A percentile compares a stretch with the other conserved stretches of the same genome.
phyloP scores from a whole-genome alignment of 768 basidiomycete genomes.

The Rhodotorula sphaerocarpa region DNA sequence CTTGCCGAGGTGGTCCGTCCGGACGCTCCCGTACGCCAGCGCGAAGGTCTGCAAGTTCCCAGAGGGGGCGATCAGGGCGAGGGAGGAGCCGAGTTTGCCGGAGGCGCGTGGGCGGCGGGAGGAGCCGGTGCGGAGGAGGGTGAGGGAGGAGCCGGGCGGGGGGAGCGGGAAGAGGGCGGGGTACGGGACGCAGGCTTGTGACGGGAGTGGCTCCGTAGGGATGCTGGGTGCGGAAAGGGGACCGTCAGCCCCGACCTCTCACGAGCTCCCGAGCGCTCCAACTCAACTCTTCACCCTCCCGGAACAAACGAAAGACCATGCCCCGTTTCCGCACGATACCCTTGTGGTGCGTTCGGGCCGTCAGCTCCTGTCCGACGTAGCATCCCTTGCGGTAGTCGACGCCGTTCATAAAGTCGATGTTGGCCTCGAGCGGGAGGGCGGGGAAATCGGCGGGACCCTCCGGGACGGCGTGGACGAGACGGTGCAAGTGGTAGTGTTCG shows the following conservation, averaged over 20 bases:
- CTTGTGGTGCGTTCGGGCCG: slow-evolving; percentile 91
- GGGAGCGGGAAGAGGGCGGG: slow-evolving; percentile 26
- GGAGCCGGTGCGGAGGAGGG: slow-evolving; percentile 13
- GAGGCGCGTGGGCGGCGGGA: slow-evolving; percentile 15
- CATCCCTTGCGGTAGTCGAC: slow-evolving; percentile 98
- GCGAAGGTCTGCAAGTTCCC: slow-evolving; percentile 8
- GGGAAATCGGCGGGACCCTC: slow-evolving; percentile 76
- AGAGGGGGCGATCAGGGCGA: slow-evolving; percentile 5
- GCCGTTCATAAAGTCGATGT: slow-evolving; percentile 88
- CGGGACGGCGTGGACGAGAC: slow-evolving; percentile 73
- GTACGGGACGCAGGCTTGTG: slow-evolving; percentile 15
- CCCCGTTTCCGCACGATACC: slow-evolving; percentile 85
- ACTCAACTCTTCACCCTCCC: slow-evolving; percentile 44
- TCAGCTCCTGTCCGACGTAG: slow-evolving; percentile 94
- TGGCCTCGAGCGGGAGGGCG: slow-evolving; percentile 87
- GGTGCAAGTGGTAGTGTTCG: slow-evolving; percentile 58
- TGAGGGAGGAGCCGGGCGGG: slow-evolving; percentile 13
- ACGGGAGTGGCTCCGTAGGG: slow-evolving; percentile 20
- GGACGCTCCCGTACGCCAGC: slow-evolving; percentile 25
- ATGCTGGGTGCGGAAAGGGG: not conserved
- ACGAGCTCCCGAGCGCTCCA: too few species aligned
- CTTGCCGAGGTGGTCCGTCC: slow-evolving; percentile 18
- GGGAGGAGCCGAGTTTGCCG: slow-evolving; percentile 20
- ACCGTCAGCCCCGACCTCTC: too few species aligned
- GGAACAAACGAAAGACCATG: slow-evolving; percentile 62